Base-by-base conservation (phyloP, 257 asterid genomes). In the Capsicum pubescens region DNA sequence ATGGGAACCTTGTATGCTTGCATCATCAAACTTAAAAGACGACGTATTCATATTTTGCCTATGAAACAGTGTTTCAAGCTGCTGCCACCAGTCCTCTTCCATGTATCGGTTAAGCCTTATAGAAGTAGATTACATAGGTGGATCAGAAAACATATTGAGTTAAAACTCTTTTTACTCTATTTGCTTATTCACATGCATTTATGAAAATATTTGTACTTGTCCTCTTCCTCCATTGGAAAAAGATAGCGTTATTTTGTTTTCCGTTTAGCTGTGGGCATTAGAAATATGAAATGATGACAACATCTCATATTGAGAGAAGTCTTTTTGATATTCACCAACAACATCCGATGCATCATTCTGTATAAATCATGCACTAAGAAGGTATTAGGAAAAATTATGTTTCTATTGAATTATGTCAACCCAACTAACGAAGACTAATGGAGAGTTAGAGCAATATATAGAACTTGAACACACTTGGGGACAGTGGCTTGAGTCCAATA, bases 331-430 rank as follows among this genome's bases (percentile, higher is more conserved):
- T 64, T 42, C 21, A 17, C 78, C 77, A 39, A 42, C 32, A 26
- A 2, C 26, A 70, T 17, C 8, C 15, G 26, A 42, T 4, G 50
- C 12, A 0, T 8, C 4, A 6, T 70, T 70, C 16, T 70, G 78
- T 1, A 8, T 42, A 9, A 39, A 16, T 68, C 14, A 39, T 68
- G 77, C 77, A 39, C 74, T 9, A 35, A 2, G 7, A 67, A 67
- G 74, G 16, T 14, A 7, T 67, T 68, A 68, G 52, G 26, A 68
- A 36, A 36, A 15, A 7, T 68, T 68, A 9, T 68, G 52, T 42
- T 67, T 68, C 76, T 68, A 17, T 8, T 36, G 52, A 36, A 68
- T 68, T 68, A 68, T 68, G 76, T 68, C 4, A 68, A 42, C 54
- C 76, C 39, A 68, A 68, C 0, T 36, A n/a, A 36, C 39, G 11